phyloP scores from a whole-genome alignment of 192 early-diverging fungal species.

The Coemansia biformis region DNA sequence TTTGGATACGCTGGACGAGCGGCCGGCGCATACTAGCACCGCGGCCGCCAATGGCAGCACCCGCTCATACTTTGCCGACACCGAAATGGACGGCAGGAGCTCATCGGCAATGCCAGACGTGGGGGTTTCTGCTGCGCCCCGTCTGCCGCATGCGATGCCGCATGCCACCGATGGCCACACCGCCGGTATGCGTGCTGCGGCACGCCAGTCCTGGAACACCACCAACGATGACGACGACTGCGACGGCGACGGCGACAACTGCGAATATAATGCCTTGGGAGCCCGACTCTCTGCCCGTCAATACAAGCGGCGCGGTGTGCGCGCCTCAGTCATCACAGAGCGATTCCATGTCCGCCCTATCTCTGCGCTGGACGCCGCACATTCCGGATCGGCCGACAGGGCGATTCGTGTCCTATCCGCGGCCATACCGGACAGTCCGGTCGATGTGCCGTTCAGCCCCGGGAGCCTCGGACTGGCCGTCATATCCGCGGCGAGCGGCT shows the following conservation, averaged over 20 bases:
- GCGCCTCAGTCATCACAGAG: constrained; percentile 22
- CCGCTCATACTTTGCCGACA: constrained; percentile 34
- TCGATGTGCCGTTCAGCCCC: constrained; percentile 19
- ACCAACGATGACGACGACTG: constrained; percentile 21
- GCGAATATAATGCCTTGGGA: background rate
- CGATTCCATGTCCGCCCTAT: constrained; percentile 32
- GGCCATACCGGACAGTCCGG: constrained; percentile 30
- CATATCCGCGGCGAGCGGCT: constrained; percentile 20
- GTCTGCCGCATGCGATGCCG: too few relatives aligned
- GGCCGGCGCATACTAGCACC: constrained; percentile 5
- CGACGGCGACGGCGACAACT: constrained; percentile 8
- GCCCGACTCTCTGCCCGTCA: constrained; percentile 20
- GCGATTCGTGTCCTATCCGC: too few relatives aligned
- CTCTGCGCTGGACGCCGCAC: constrained; percentile 1
- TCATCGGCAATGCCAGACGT: too few relatives aligned
- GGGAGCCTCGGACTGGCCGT: constrained; percentile 25
- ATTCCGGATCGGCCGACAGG: background rate
- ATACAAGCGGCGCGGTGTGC: constrained; percentile 29
- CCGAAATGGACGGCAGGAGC: constrained; percentile 34
- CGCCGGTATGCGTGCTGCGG: constrained; percentile 5
- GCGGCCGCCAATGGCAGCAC: constrained; percentile 13
- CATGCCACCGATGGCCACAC: background rate
- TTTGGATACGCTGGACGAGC: constrained; percentile 15
- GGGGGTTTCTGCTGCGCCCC: too few relatives aligned
- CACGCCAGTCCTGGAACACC: constrained; percentile 31